Percentiles rank a stretch among this genome's conserved stretches.
Conservation (phyloP, 2,329 filamentous ascomycete genomes). For the Escovopsis sp. region DNA sequence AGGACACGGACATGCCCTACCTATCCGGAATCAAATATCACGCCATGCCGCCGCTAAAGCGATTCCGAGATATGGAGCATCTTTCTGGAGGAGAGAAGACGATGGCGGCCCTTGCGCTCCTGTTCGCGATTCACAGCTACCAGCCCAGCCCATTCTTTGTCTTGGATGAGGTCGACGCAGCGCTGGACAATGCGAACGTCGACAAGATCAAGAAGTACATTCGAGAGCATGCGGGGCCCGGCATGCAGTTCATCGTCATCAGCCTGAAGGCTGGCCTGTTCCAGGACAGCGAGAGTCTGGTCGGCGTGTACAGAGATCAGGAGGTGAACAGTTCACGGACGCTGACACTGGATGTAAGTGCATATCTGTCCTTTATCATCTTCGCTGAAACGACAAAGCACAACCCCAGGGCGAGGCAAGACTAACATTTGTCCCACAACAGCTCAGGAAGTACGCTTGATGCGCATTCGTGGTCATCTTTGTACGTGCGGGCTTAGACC, state of each 20-base stretch:
- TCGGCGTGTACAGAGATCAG: slow-evolving; percentile 93
- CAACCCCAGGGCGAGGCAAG: no score
- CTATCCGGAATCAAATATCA: slow-evolving; percentile 95
- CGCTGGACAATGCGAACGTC: slow-evolving; percentile 95
- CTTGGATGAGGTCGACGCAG: slow-evolving; percentile 93
- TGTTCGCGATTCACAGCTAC: slow-evolving; percentile 94
- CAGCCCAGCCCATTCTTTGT: slow-evolving; percentile 96
- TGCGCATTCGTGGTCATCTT: background rate
- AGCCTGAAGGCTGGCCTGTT: slow-evolving; percentile 90
- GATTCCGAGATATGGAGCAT: slow-evolving; percentile 98
- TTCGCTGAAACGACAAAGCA: background rate
- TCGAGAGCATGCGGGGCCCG: slow-evolving; percentile 79
- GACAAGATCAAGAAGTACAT: slow-evolving; percentile 95
- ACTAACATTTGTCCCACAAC: slow-evolving; percentile 3
- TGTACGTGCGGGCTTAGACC: no score
- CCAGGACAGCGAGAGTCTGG: slow-evolving; percentile 88
- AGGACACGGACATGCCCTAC: slow-evolving; percentile 93
- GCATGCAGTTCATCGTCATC: slow-evolving; percentile 99
- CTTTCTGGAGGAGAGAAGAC: slow-evolving; percentile 96
- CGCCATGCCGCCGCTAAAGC: slow-evolving; percentile 95
- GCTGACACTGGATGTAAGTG: slow-evolving; percentile 85
- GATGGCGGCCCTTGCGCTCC: slow-evolving; percentile 88
- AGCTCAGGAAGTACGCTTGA: slow-evolving; percentile 23
- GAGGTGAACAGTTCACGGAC: slow-evolving; percentile 82
- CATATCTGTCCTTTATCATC: no score